Base-by-base conservation (phyloP, 2,329 filamentous ascomycete genomes). In the Aplosporella prunicola region DNA sequence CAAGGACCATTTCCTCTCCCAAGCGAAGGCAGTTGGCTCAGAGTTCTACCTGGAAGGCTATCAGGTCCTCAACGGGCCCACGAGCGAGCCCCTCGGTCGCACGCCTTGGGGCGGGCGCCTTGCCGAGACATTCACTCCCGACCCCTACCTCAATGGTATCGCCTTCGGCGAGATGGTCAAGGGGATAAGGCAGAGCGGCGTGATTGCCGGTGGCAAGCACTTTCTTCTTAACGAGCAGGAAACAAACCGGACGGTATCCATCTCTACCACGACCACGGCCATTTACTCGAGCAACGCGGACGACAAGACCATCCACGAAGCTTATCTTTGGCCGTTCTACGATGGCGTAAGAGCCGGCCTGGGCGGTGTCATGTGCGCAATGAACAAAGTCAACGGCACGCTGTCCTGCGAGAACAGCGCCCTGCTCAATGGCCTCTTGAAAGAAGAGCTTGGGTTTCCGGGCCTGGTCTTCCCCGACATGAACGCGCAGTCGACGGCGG, bases 181-280 rank as follows among this genome's bases (percentile, higher is more conserved):
- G 15, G 37, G 30, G 11, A 34, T 29, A 11, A 27, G 25, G 1
- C 31, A 35, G 9, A 32, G 69, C 20, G 80, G 80, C 0, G 80
- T 88, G 1, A 82, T 85, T 45, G 78, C 83, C 4, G 69, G 74
- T 4, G 60, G 77, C 15, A 70, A 84, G n/a, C 81, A 86, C 50
- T 82, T 68, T 29, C 31, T 40, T 5, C 20, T 40, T 14, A 40
- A 35, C 25, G 83, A 89, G 57, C 83, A 89, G 55, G 38, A 40
- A n/a, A 40, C 34, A 25, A 31, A 40, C 38, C 41, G 48, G 4
- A 41, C 29, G 20, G 14, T 27, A 15, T 14, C 25, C 14, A 34
- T 29, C 24, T 36, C 42, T 6, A 18, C 20, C 14, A 17, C 30
- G 3, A 30, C 32, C 2, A 31, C 39, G 5, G 16, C 13, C 6